Evolutionary conservation across 306 rosid genomes (phyloP), one percentile per base, ranked within the genome.

Genomic region (Acacia melanoxylon): DNA sequence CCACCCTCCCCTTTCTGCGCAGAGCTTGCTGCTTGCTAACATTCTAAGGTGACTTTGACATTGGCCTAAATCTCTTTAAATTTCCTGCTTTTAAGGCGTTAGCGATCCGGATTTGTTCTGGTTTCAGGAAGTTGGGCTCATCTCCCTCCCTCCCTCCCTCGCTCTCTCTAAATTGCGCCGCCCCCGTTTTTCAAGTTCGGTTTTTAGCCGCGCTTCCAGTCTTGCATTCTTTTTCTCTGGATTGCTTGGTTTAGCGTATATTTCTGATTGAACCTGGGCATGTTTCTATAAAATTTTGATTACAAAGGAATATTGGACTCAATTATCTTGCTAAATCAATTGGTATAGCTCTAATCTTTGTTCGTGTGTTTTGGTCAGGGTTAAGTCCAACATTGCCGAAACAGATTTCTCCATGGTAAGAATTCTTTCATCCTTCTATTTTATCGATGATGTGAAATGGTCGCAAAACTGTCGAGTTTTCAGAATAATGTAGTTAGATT

Each of bases 401-500:
- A 58, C 82, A 56, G n/a, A 80, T 73, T 84, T 89, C 68, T 80
- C 86, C 51, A 95, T 95, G 99, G 99, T 95, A 83, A 92, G 91
- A 73, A 61, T 62, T 63, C 35, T 17, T 42, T 16, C 2, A 70
- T 25, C 63, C 61, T 80, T 52, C 41, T 68, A 29, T 86, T 68
- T 48, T 14, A 54, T 76, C 77, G 51, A 74, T 65, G 14, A 40
- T 78, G 1, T 75, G 20, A 29, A 77, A 68, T 71, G 77, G 35
- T 66, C 71, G 5, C 41, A 22, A 81, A 67, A 77, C 27, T 74
- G 46, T 37, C 6, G 24, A 13, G 48, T 77, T 78, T 78, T 48
- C 22, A 51, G 54, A 41, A 40, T 62, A 86, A 83, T 83, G 83
- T 48, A 33, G 68, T 37, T 78, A 70, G 72, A 70, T 56, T 72